Conservation (phyloP, 768 basidiomycete species). For the Pisolithus tinctorius region DNA sequence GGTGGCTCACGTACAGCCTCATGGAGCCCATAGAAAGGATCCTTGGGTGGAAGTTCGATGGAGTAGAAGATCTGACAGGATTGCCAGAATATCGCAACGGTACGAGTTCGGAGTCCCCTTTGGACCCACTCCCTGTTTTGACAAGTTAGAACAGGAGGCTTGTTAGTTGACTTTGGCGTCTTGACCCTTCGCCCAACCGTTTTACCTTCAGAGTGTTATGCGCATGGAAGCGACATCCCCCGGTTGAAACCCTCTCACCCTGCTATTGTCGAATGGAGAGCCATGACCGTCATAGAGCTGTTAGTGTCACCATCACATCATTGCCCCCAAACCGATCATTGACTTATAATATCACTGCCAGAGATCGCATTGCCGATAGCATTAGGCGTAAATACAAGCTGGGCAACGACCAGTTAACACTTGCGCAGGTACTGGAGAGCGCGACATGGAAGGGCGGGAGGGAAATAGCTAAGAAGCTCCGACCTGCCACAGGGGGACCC, state of each 20-base stretch:
- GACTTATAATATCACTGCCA: slow-evolving; percentile 24
- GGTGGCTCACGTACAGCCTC: slow-evolving; percentile 90
- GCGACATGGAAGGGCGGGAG: slow-evolving; percentile 97
- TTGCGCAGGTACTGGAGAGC: slow-evolving; percentile 87
- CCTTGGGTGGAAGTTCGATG: slow-evolving; percentile 77
- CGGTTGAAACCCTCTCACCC: slow-evolving; percentile 71
- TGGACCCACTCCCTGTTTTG: background rate
- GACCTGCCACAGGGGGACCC: slow-evolving; percentile 72
- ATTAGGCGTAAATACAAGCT: slow-evolving; percentile 58
- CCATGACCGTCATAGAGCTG: slow-evolving; percentile 92
- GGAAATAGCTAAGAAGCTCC: slow-evolving; percentile 77
- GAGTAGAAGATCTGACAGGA: slow-evolving; percentile 81
- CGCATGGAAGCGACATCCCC: slow-evolving; percentile 41
- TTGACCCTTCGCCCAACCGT: slow-evolving; percentile 56
- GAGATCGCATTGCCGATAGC: slow-evolving; percentile 71
- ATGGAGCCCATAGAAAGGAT: slow-evolving; percentile 76
- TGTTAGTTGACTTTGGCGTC: slow-evolving; percentile 80
- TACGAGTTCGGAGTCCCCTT: slow-evolving; percentile 14
- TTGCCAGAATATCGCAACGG: slow-evolving; percentile 95
- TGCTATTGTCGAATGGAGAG: slow-evolving; percentile 93
- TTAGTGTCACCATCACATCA: slow-evolving; percentile 32
- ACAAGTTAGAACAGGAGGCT: slow-evolving; percentile 51
- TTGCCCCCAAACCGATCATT: background rate
- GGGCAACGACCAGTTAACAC: slow-evolving; percentile 46
- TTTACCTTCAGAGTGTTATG: slow-evolving; percentile 43